These are phyloP conservation scores for Cyberlindnera nakhonratchasimensis DNA, from an alignment of 805 yeast species.

Conservation along the genomic window DNA sequence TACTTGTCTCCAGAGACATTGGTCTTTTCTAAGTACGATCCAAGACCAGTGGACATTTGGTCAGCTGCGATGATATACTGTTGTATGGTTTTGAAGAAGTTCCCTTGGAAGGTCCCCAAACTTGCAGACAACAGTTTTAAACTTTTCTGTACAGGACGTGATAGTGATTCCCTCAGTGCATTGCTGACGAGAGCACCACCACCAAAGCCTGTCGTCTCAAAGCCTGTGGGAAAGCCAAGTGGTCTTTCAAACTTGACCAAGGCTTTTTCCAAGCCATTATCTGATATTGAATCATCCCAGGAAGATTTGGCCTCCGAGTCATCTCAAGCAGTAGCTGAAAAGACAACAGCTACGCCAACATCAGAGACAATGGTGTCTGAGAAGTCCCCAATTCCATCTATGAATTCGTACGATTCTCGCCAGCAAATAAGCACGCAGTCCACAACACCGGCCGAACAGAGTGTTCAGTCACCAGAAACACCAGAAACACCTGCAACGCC, in stretches of 20 bases:
- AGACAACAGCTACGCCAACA: slow-evolving; percentile 3
- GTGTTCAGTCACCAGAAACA: background rate
- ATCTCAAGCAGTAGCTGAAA: background rate
- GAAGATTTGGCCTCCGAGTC: background rate
- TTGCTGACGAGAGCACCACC: slow-evolving; percentile 55
- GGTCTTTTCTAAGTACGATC: slow-evolving; percentile 78
- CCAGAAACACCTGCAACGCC: background rate
- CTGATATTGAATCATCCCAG: slow-evolving; percentile 21
- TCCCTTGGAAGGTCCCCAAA: slow-evolving; percentile 94
- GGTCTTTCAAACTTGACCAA: slow-evolving; percentile 27
- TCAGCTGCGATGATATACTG: slow-evolving; percentile 87
- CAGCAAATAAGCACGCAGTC: background rate
- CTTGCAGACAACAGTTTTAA: slow-evolving; percentile 78
- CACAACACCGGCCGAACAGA: too few species aligned
- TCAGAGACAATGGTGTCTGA: slow-evolving; percentile 9
- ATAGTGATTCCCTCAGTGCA: slow-evolving; percentile 64
- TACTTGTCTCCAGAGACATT: slow-evolving; percentile 91
- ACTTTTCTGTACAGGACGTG: slow-evolving; percentile 70
- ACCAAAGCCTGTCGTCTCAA: slow-evolving; percentile 34
- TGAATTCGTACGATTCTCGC: slow-evolving; percentile 9
- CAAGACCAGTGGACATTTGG: slow-evolving; percentile 94
- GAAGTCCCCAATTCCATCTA: slow-evolving; percentile 17
- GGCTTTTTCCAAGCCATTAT: slow-evolving; percentile 27
- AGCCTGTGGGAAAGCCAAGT: slow-evolving; percentile 20
- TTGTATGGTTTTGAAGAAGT: slow-evolving; percentile 87